Conservation (phyloP, 2,329 filamentous ascomycete species). For the Dothidotthia symphoricarpi region DNA sequence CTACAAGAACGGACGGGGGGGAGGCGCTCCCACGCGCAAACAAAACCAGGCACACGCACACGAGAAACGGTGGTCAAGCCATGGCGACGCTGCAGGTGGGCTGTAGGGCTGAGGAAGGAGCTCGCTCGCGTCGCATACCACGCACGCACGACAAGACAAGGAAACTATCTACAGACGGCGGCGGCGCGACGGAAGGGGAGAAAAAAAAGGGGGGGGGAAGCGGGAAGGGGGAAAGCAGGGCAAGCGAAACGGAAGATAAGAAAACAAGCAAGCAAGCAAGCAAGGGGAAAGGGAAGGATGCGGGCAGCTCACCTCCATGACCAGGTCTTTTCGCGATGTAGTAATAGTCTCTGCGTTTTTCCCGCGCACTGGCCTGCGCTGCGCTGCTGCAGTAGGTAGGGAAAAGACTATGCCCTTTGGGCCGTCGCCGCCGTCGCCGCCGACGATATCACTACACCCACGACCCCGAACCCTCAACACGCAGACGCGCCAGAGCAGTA, state of each 20-base stretch:
- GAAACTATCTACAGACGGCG: too few species aligned
- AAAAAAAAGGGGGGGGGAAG: slow-evolving; percentile 10
- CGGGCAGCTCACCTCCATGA: slow-evolving; percentile 36
- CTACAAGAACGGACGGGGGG: slow-evolving; percentile 40
- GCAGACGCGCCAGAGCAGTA: too few species aligned
- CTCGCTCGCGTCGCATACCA: background rate
- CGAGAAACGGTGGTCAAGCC: slow-evolving; percentile 25
- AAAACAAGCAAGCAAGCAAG: slow-evolving; percentile 7
- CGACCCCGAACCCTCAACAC: too few species aligned
- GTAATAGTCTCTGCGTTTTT: slow-evolving; percentile 23
- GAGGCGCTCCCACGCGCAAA: slow-evolving; percentile 15
- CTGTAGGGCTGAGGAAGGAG: slow-evolving; percentile 30
- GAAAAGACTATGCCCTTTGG: too few species aligned
- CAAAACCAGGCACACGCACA: too few species aligned
- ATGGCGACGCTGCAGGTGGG: slow-evolving; percentile 19
- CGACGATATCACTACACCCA: too few species aligned
- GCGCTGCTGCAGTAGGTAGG: slow-evolving; percentile 21
- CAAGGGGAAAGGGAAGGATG: slow-evolving; percentile 3
- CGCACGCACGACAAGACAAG: too few species aligned
- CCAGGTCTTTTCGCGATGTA: slow-evolving; percentile 13
- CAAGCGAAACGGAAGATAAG: slow-evolving; percentile 5
- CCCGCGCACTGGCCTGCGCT: slow-evolving; percentile 29
- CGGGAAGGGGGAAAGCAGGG: slow-evolving; percentile 8
- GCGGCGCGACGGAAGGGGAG: slow-evolving; percentile 5
- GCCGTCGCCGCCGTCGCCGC: too few species aligned